Evolutionary conservation across 2,329 filamentous ascomycete genomes (phyloP), one percentile per base, ranked within the genome.

Genomic region (Diaporthe australafricana): DNA sequence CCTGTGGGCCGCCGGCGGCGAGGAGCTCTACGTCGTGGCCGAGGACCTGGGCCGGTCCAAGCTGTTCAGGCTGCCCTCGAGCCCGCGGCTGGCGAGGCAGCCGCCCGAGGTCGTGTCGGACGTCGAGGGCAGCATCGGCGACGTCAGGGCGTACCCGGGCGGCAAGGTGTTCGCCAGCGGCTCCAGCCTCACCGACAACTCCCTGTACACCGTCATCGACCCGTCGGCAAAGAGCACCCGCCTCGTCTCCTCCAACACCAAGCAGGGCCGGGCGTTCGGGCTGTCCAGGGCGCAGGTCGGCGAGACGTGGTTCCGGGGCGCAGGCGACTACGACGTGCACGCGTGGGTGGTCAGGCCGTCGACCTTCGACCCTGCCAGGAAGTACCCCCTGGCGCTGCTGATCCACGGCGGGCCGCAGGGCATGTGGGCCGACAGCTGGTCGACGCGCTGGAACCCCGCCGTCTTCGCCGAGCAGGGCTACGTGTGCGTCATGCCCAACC

Each of bases 381-480:
- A 89, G 75, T 97, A 96, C 77, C 94, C 94, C 0, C 85, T 97
- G 5, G 90, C 92, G 2, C 92, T 95, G 78, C 84, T 95, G 52
- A 93, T 97, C 74, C 94, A 97, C 78, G 94, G 94, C 69, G 94
- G 94, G 0, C 94, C 94, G 0, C 93, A 96, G 80, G 89, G 91
- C 27, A 89, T 93, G 0, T 96, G 93, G 92, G 84, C 81, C 40
- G 92, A 96, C 77, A 85, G 87, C 35, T 97, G 94, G 93, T 92
- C 89, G 79, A 94, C 92, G 2, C 87, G 94, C 22, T 97, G 94
- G 94, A 97, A 97, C 79, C 92, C 93, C 1, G 93, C 93, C 72
- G 88, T 96, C 12, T 97, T 94, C 78, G 94, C 94, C 4, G 94
- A 97, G 80, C 93, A 96, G 82, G 94, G 94, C 56, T 97, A 96